Percentiles rank a stretch among this genome's conserved stretches.
These are phyloP conservation scores for Fusarium albidum DNA, from an alignment of 2,329 filamentous ascomycete genomes.

Conservation along the genomic window DNA sequence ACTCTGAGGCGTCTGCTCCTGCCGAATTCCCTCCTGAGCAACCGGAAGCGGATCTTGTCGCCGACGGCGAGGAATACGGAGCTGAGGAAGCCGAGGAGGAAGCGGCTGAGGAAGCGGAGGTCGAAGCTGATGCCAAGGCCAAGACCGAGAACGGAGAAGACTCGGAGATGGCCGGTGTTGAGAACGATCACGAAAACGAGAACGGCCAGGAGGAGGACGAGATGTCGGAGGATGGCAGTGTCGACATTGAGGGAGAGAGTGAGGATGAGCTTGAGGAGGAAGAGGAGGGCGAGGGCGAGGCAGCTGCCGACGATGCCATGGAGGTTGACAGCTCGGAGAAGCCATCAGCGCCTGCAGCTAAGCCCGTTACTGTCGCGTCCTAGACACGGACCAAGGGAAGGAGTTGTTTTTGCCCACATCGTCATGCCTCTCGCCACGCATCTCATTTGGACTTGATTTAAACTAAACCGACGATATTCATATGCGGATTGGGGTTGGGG, in stretches of 20 bases:
- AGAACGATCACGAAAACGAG: slow-evolving; percentile 52
- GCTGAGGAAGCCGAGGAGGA: slow-evolving; percentile 85
- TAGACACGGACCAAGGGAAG: slow-evolving; percentile 26
- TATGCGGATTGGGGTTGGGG: slow-evolving; percentile 24
- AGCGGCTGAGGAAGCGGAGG: slow-evolving; percentile 63
- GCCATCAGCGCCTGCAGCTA: slow-evolving; percentile 42
- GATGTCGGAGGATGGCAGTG: slow-evolving; percentile 76
- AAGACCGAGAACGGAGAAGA: slow-evolving; percentile 66
- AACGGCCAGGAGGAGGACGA: slow-evolving; percentile 69
- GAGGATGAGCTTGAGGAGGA: slow-evolving; percentile 76
- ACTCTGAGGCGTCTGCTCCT: slow-evolving; percentile 95
- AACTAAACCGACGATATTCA: slow-evolving; percentile 30
- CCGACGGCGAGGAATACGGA: slow-evolving; percentile 90
- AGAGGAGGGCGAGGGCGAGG: slow-evolving; percentile 52
- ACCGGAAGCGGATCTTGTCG: slow-evolving; percentile 87
- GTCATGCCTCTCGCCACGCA: slow-evolving; percentile 25
- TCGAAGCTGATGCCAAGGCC: slow-evolving; percentile 54
- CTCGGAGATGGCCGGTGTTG: slow-evolving; percentile 77
- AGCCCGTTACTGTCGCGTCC: slow-evolving; percentile 48
- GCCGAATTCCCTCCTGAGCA: slow-evolving; percentile 97
- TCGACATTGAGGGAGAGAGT: slow-evolving; percentile 81
- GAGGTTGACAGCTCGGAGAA: slow-evolving; percentile 57
- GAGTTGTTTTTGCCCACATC: slow-evolving; percentile 23
- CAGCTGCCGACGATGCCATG: slow-evolving; percentile 54
- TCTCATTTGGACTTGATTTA: slow-evolving; percentile 26